Base-by-base conservation (phyloP, 768 basidiomycete genomes). In the Trametes cinnabarina region DNA sequence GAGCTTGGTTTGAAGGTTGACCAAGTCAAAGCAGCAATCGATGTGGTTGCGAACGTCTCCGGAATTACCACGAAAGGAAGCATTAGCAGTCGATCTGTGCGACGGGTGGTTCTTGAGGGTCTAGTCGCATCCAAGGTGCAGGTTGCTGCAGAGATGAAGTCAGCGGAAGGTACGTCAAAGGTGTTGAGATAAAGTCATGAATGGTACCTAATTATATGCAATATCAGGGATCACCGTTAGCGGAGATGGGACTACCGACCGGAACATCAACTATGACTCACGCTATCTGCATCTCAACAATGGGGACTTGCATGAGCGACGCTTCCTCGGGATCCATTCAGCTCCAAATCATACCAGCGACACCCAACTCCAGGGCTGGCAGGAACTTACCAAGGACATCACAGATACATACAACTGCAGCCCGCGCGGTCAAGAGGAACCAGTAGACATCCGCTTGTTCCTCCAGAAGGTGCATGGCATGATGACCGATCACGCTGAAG, bases 401-500 rank as follows among this genome's bases (percentile, higher is more conserved):
- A 58, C 54, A 12, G 47, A 42, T 14, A 47, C 52, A 0, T 72
- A 66, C 47, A 68, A 64, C 23, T 25, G 53, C 14, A 63, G 66
- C 34, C 69, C 67, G 3, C 30, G 32, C 12, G 37, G 51, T 3
- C 58, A 61, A 25, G 51, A 53, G 4, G 46, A 20, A 4, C 62
- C 51, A 17, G 46, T 65, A 26, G 44, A n/a, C 34, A 56, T 15
- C 3, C 50, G 37, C 2, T 61, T 67, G 19, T 66, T 64, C 49
- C 37, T 55, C 4, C 22, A 17, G 8, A 68, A 67, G 47, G 40
- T 68, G 34, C 61, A 51, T 23, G 65, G 64, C 7, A 53, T 67
- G 25, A 58, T 54, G 20, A 63, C 61, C 23, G 71, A 73, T 51
- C 73, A 72, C 54, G 70, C 69, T 1, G 59, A 57, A 11, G 73